Percentiles rank a stretch among this genome's conserved stretches.
Evolutionary conservation across 2,329 filamentous ascomycete genomes (phyloP).

Genomic region (Madurella fahalii): DNA sequence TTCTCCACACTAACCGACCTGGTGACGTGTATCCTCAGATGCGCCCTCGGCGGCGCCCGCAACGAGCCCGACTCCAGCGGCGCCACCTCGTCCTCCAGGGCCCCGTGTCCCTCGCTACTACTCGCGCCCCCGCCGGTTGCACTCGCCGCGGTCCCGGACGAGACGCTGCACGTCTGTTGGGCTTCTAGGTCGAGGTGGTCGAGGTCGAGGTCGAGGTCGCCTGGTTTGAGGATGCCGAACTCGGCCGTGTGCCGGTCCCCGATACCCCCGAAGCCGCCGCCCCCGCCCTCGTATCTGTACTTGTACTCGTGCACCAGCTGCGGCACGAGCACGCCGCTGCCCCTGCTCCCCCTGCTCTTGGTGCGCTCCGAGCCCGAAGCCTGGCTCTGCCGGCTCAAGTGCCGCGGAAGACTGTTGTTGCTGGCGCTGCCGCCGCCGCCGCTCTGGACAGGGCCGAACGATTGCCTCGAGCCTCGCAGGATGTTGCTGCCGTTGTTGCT

Average conservation of each 20-base stretch:
- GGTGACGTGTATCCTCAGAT: conserved; percentile 18
- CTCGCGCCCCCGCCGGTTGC: background rate
- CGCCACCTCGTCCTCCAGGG: background rate
- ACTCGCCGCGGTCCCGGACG: background rate
- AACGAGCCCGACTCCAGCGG: background rate
- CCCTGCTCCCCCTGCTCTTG: background rate
- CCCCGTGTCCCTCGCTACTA: background rate
- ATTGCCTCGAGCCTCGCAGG: too few relatives aligned
- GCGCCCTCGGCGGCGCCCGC: conserved; percentile 18
- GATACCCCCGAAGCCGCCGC: background rate
- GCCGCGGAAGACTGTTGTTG: background rate
- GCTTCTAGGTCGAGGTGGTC: conserved; percentile 17
- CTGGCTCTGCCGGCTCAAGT: background rate
- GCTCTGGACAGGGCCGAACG: background rate
- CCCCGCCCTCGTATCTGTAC: background rate
- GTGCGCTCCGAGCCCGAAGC: background rate
- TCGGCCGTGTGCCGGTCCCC: background rate
- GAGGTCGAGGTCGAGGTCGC: conserved; percentile 7
- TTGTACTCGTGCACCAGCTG: background rate
- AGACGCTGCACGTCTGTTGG: conserved; percentile 13
- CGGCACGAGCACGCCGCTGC: background rate
- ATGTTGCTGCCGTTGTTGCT: background rate
- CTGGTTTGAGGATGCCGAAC: conserved; percentile 1
- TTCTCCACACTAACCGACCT: conserved; percentile 15
- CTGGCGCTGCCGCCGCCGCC: background rate